Conservation (phyloP, 2,329 filamentous ascomycete species). For the Hypocreales sp. region DNA sequence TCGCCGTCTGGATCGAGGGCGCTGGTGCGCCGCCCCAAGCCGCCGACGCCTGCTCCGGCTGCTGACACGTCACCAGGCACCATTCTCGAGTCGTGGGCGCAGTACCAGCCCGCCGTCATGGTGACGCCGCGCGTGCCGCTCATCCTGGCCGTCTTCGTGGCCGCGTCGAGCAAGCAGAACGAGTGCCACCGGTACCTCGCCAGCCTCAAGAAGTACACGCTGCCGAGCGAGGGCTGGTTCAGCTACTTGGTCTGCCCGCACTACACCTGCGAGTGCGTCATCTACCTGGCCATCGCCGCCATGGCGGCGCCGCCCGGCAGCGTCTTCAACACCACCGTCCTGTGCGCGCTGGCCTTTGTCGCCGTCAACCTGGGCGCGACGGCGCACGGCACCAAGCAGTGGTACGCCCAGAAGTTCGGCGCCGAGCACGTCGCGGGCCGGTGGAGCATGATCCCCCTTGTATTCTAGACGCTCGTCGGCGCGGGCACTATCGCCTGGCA, state of each 20-base stretch:
- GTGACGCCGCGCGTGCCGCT: conserved; percentile 17
- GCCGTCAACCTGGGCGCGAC: conserved; percentile 68
- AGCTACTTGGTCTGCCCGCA: conserved; percentile 65
- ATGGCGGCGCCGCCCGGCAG: conserved; percentile 53
- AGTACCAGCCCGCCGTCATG: conserved; percentile 4
- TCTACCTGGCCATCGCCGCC: conserved; percentile 68
- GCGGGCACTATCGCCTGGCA: conserved; percentile 17
- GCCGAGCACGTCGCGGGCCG: conserved; percentile 40
- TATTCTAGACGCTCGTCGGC: conserved; percentile 29
- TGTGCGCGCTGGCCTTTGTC: conserved; percentile 59
- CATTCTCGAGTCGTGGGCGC: conserved; percentile 18
- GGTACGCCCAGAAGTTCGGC: conserved; percentile 69
- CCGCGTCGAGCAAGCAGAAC: conserved; percentile 60
- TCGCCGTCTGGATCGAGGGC: conserved; percentile 77
- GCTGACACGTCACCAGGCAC: conserved; percentile 10
- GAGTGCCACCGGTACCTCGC: conserved; percentile 56
- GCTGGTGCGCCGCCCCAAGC: conserved; percentile 31
- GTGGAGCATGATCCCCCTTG: conserved; percentile 63
- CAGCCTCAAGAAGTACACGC: conserved; percentile 63
- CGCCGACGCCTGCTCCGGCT: not conserved
- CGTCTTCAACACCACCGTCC: conserved; percentile 56
- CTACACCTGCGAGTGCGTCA: conserved; percentile 74
- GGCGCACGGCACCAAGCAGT: conserved; percentile 59
- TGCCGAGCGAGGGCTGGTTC: conserved; percentile 64
- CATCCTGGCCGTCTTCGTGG: conserved; percentile 47